Percentiles rank a stretch among this genome's conserved stretches.
Evolutionary conservation across 2,329 filamentous ascomycete genomes (phyloP).

Genomic region (Venturia asperata): DNA sequence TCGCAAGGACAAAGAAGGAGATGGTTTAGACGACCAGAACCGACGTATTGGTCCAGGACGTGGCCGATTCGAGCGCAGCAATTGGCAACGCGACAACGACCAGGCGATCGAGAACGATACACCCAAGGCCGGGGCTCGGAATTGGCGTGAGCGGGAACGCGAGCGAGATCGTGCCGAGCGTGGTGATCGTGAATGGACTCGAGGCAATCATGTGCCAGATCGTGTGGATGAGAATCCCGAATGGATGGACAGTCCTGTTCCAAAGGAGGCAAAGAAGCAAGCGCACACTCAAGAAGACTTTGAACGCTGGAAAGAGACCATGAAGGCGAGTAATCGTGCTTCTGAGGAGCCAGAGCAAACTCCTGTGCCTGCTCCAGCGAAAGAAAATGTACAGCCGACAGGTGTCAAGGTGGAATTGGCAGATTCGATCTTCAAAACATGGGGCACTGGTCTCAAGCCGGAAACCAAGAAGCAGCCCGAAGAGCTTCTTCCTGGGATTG

Average conservation of each 20-base stretch:
- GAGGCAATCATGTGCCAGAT: constrained; percentile 14
- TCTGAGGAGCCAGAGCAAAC: constrained; percentile 39
- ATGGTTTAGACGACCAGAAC: constrained; percentile 42
- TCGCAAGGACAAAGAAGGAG: constrained; percentile 41
- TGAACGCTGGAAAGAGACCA: constrained; percentile 86
- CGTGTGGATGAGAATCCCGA: constrained; percentile 75
- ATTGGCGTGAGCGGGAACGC: constrained; percentile 18
- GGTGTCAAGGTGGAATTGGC: constrained; percentile 8
- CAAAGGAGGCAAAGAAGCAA: constrained; percentile 57
- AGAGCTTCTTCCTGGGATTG: constrained; percentile 12
- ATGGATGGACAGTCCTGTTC: constrained; percentile 71
- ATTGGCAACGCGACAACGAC: constrained; percentile 12
- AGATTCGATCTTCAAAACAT: constrained; percentile 21
- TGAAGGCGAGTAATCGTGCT: constrained; percentile 52
- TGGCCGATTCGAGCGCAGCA: constrained; percentile 19
- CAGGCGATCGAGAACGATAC: background rate
- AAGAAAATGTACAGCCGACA: constrained; percentile 24
- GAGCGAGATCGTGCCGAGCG: constrained; percentile 14
- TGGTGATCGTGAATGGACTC: constrained; percentile 17
- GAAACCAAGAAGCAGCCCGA: constrained; percentile 9
- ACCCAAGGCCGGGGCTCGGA: background rate
- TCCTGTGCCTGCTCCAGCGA: constrained; percentile 31
- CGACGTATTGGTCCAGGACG: constrained; percentile 60
- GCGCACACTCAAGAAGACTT: constrained; percentile 84
- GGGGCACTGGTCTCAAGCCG: background rate